These are phyloP conservation scores for Rhynchospora pubera DNA, from an alignment of 176 grass and related monocot species.

Conservation along the genomic window DNA sequence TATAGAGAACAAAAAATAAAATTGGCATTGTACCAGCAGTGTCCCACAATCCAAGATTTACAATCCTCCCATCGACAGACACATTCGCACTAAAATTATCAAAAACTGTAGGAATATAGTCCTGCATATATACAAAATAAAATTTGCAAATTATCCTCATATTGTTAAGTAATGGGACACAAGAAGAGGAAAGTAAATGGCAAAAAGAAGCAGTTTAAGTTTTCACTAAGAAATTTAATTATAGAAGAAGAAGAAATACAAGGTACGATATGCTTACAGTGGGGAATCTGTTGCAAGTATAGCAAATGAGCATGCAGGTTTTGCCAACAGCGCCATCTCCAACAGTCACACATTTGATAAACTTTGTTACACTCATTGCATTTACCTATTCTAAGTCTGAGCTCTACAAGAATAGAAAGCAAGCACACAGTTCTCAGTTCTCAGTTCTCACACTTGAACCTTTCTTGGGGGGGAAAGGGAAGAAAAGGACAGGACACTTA, in stretches of 20 bases:
- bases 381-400: background rate
- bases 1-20: background rate
- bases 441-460: background rate
- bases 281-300: conserved; percentile 18
- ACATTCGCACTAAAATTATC: conserved; percentile 22
- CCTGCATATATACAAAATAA: background rate
- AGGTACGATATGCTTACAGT: background rate
- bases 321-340: conserved; percentile 12
- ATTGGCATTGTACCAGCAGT: conserved; percentile 11
- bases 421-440: background rate
- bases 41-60: conserved; percentile 16
- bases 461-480: background rate
- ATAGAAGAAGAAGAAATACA: no score
- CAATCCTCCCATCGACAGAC: background rate
- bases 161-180: background rate
- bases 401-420: background rate
- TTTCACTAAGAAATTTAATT: background rate
- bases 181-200: background rate
- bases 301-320: conserved; percentile 23
- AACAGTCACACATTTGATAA: conserved; percentile 20
- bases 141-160: background rate
- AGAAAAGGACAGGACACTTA: background rate
- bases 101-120: conserved; percentile 23
- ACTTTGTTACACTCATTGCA: conserved; percentile 10
- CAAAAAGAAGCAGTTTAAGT: background rate